A percentile compares a stretch with the other conserved stretches of the same genome.
phyloP scores from a whole-genome alignment of 2,329 filamentous ascomycete genomes.

The Teratosphaeria pseudoeucalypti region DNA sequence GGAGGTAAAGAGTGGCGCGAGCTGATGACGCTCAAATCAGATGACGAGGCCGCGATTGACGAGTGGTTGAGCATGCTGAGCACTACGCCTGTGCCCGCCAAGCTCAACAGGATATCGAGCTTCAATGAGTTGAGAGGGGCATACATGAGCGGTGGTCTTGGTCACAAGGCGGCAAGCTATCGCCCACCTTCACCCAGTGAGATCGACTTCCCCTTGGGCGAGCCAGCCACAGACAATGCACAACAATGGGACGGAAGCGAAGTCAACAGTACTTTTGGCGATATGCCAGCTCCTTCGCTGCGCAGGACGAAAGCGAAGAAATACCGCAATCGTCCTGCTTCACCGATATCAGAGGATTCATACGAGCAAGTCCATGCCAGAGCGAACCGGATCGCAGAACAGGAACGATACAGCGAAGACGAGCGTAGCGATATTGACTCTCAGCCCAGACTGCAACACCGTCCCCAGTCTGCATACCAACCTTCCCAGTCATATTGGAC shows the following conservation, averaged over 20 bases:
- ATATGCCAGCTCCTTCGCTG: constrained; percentile 9
- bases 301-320: constrained; percentile 15
- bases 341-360: constrained; percentile 7
- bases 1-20: constrained; percentile 67
- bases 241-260: constrained; percentile 36
- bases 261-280: constrained; percentile 20
- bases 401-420: constrained; percentile 3
- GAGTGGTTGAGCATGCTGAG: constrained; percentile 88
- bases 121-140: constrained; percentile 31
- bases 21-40: constrained; percentile 63
- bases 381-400: constrained; percentile 1
- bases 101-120: constrained; percentile 44
- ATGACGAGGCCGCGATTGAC: constrained; percentile 63
- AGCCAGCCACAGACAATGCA: constrained; percentile 39
- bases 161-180: background rate
- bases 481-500: constrained; percentile 14
- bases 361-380: constrained; percentile 8
- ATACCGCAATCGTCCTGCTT: constrained; percentile 11
- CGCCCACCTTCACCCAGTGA: constrained; percentile 24
- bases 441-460: constrained; percentile 2
- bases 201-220: constrained; percentile 53
- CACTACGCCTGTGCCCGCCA: constrained; percentile 47
- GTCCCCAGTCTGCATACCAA: constrained; percentile 11
- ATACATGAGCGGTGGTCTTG: constrained; percentile 4
- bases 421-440: constrained; percentile 1